These are phyloP conservation scores for Xanthoparmelia taractica DNA, from an alignment of 495 filamentous ascomycete species.

Conservation along the genomic window DNA sequence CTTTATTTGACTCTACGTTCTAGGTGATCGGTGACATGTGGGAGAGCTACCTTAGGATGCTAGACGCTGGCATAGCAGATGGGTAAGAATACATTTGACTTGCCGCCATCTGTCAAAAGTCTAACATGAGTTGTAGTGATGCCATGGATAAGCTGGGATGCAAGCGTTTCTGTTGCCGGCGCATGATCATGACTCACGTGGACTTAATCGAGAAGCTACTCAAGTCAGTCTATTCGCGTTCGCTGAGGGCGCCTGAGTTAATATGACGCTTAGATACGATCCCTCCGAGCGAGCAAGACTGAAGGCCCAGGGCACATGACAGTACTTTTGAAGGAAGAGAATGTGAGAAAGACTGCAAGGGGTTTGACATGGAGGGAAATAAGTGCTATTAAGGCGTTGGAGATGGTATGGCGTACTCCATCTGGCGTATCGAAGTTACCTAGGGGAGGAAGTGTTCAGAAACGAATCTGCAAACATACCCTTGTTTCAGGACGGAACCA, in stretches of 20 bases:
- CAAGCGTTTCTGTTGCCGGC: slow-evolving; percentile 92
- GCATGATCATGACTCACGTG: slow-evolving; percentile 99
- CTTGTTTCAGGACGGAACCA: not conserved
- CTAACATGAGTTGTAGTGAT: slow-evolving; percentile 47
- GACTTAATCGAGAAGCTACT: slow-evolving; percentile 97
- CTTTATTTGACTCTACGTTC: slow-evolving; percentile 19
- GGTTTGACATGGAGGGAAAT: not conserved
- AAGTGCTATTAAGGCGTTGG: not conserved
- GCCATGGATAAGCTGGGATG: slow-evolving; percentile 90
- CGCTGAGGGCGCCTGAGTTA: not conserved
- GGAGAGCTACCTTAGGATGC: slow-evolving; percentile 80
- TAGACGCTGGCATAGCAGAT: slow-evolving; percentile 68
- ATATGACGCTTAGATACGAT: slow-evolving; percentile 24
- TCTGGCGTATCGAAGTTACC: not conserved
- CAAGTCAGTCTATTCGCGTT: slow-evolving; percentile 50
- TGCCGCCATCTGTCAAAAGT: slow-evolving; percentile 2
- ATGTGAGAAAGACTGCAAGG: not conserved
- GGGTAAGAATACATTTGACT: slow-evolving; percentile 47
- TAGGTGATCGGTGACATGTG: slow-evolving; percentile 95
- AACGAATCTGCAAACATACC: not conserved
- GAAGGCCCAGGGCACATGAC: slow-evolving; percentile 4
- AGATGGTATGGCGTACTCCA: not conserved
- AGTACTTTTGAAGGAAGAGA: not conserved
- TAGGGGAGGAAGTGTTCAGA: not conserved
- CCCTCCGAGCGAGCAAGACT: slow-evolving; percentile 20